Percentiles rank a stretch among this genome's conserved stretches.
Evolutionary conservation across 148 eudicot genomes (phyloP).

Genomic region (Nepenthes mirabilis): DNA sequence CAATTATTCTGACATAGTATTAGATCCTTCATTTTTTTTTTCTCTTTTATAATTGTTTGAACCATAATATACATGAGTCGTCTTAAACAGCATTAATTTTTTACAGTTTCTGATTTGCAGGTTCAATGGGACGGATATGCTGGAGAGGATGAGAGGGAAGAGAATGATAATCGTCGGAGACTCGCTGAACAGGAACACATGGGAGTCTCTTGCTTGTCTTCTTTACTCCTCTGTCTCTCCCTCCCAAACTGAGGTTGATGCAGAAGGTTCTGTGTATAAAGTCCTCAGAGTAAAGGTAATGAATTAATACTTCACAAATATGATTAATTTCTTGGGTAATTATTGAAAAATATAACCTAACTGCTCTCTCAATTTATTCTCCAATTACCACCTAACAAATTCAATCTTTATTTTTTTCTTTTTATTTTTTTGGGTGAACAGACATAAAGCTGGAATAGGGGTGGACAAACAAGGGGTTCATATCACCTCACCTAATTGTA

Average conservation of each 20-base stretch:
- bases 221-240: slow-evolving; percentile 19
- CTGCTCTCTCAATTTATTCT: too few relatives aligned
- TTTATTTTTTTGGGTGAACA: too few relatives aligned
- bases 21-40: background rate
- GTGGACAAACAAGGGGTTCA: too few relatives aligned
- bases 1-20: background rate
- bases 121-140: slow-evolving; percentile 20
- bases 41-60: background rate
- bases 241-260: slow-evolving; percentile 13
- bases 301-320: background rate
- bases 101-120: background rate
- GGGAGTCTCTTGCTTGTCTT: slow-evolving; percentile 30
- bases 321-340: too few relatives aligned
- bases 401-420: too few relatives aligned
- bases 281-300: slow-evolving; percentile 16
- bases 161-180: slow-evolving; percentile 24
- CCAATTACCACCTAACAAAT: too few relatives aligned
- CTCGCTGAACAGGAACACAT: slow-evolving; percentile 22
- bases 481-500: too few relatives aligned
- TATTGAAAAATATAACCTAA: too few relatives aligned
- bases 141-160: slow-evolving; percentile 22
- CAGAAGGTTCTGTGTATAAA: slow-evolving; percentile 8
- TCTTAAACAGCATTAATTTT: background rate
- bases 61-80: background rate
- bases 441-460: too few relatives aligned